A percentile compares a stretch with the other conserved stretches of the same genome.
These are phyloP conservation scores for Saccharomyces jurei DNA, from an alignment of 805 yeast genomes.

Conservation along the genomic window DNA sequence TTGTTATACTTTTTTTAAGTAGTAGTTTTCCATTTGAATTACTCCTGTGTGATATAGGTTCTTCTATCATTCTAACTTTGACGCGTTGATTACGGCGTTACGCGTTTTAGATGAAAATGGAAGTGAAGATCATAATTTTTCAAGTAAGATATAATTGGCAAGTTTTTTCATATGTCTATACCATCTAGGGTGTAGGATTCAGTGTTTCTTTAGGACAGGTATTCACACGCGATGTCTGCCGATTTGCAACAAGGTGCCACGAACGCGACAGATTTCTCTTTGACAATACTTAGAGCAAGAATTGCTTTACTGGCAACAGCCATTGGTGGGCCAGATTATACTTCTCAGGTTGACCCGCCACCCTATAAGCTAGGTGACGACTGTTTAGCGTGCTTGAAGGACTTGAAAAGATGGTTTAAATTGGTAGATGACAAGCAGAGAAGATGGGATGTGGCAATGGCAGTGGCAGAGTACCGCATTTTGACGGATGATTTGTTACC, in stretches of 20 bases:
- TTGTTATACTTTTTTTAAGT: not conserved
- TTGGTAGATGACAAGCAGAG: slow-evolving; percentile 68
- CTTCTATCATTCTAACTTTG: not conserved
- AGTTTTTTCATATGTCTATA: not conserved
- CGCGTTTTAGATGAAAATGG: not conserved
- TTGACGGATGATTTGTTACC: slow-evolving; percentile 65
- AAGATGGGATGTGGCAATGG: slow-evolving; percentile 76
- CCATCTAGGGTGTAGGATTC: not conserved
- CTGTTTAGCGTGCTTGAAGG: slow-evolving; percentile 66
- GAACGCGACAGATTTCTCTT: not conserved
- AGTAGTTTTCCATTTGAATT: not conserved
- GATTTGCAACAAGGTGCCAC: not conserved
- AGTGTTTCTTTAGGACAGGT: not conserved
- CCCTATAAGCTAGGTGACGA: slow-evolving; percentile 82
- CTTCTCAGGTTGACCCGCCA: slow-evolving; percentile 38
- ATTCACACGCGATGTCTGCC: not conserved
- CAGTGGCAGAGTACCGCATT: slow-evolving; percentile 73
- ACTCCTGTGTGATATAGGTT: not conserved
- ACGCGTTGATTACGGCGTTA: not conserved
- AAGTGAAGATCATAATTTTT: not conserved
- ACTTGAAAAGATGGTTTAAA: slow-evolving; percentile 80
- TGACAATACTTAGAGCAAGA: slow-evolving; percentile 49
- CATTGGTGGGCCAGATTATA: slow-evolving; percentile 79
- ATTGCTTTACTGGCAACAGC: slow-evolving; percentile 79
- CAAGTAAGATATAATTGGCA: not conserved